Evolutionary conservation across 805 yeast genomes (phyloP), one percentile per base, ranked within the genome.

Genomic region (Naumovozyma castellii): DNA sequence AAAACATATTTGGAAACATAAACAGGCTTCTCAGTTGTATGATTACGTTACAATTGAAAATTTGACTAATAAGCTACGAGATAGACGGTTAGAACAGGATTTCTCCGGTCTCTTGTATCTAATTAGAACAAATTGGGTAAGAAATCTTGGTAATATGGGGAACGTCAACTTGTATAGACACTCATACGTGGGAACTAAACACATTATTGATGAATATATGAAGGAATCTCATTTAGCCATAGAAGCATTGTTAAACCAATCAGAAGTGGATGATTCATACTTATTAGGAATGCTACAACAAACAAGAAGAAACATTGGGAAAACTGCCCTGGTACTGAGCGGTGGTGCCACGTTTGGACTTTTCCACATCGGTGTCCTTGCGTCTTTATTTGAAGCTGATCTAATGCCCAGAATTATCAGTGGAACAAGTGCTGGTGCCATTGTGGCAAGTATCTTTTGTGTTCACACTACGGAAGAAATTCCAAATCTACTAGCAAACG

Each of bases 271-370:
- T 56, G 87, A 80, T 44, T 59, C 75, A 10, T 79, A 83, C 50
- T 67, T 84, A 13, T 64, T 90, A 41, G 84, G 84, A 2, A 84
- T 84, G 73, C 66, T 90, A 27, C 75, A 83, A 31, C 95, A 90
- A 56, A 84, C 97, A 0, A 70, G 96, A 43, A 84, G 84, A 58
- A 86, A 88, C 52, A 84, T 84, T 38, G 99, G 99, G 0, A 71
- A 96, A 40, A 88, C 97, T 0, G 98, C 97, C 0, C 66, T 92
- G 19, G 86, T 94, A n/a, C 70, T 92, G 39, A 81, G 94, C 36
- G 99, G 99, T 1, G 99, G 99, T 2, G 87, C 95, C 2, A 84
- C 95, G 3, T 84, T 90, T 65, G 98, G 97, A 0, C 64, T 90
- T 37, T 78, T 88, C 45, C 97, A 90, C 49, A 83, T 87, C 42